Evolutionary conservation across 805 yeast genomes (phyloP).

Genomic region (Lipomyces starkeyi): DNA sequence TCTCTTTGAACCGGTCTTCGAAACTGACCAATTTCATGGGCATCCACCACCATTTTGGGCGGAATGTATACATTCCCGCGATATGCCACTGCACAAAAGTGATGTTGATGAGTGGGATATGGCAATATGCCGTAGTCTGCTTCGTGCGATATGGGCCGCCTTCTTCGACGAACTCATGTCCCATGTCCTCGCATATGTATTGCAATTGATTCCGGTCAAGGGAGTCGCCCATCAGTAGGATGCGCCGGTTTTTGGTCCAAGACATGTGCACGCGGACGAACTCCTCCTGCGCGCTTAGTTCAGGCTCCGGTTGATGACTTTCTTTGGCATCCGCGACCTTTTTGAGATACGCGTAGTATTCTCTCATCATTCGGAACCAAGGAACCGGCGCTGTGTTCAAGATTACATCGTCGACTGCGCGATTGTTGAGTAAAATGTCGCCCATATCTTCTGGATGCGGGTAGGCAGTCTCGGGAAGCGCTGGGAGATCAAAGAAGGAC

Average conservation of each 20-base stretch:
- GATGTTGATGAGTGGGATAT: conserved; percentile 19
- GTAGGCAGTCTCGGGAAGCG: conserved; percentile 17
- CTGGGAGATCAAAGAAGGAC: conserved; percentile 12
- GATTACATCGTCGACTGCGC: not conserved
- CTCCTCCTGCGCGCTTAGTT: not conserved
- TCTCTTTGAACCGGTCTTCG: conserved; percentile 19
- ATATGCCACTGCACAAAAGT: conserved; percentile 23
- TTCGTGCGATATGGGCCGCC: not conserved
- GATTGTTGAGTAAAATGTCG: not conserved
- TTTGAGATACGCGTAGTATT: not conserved
- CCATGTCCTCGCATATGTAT: conserved; percentile 24
- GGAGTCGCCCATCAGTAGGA: conserved; percentile 35
- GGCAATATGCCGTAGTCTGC: conserved; percentile 18
- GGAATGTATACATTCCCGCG: conserved; percentile 15
- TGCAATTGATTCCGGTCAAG: conserved; percentile 23
- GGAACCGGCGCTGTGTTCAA: conserved; percentile 14
- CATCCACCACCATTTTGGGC: conserved; percentile 27
- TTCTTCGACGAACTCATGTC: not conserved
- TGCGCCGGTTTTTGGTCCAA: conserved; percentile 25
- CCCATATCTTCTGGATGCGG: conserved; percentile 11
- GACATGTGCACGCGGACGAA: conserved; percentile 3
- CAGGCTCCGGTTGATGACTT: not conserved
- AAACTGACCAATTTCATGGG: conserved; percentile 18
- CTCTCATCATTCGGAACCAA: conserved; percentile 18
- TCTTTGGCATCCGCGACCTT: not conserved